Evolutionary conservation across 768 basidiomycete genomes (phyloP), one percentile per base, ranked within the genome.

Genomic region (Pulveroboletus sp.): DNA sequence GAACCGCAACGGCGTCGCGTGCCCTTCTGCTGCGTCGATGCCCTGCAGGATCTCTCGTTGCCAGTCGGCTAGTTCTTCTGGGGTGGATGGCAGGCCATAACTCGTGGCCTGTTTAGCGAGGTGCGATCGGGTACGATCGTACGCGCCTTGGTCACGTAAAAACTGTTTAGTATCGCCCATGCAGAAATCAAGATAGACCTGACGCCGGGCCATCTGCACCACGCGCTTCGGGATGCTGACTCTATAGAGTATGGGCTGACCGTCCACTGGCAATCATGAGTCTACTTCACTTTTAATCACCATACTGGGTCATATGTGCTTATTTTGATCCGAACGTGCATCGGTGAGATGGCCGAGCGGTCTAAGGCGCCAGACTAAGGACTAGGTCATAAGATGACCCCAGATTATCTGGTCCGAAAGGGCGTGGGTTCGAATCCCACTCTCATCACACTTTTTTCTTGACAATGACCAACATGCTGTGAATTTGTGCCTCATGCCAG

Each of bases 321-420:
- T 31, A 7, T 38, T 12, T 63, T 69, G 10, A 19, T 17, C 16
- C n/a, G 6, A 29, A 29, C 1, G 2, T n/a, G 3, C 8, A 21
- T 20, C 1, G 55, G 64, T 45, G 56, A 76, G 73, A 77, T 78
- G 77, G 76, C 77, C 77, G 76, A 78, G 77, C 73, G 77, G 76
- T 78, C 76, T 69, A 78, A 75, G 77, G 76, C 76, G 76, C 78
- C 76, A 77, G 76, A 78, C 76, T 78, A 77, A 76, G 76, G 72
- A 68, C 8, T 23, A 66, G 62, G 64, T 64, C 62, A 58, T 59
- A n/a, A 2, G 55, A 60, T 65, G 62, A 62, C 59, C 62, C 27
- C 21, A 17, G 51, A 16, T 40, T 54, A 67, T 67, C 65, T 67
- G 65, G 65, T 69, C 65, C 67, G 65, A 67, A 66, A 67, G 68